Evolutionary conservation across 2,329 filamentous ascomycete genomes (phyloP).

Genomic region (Colletotrichum falcatum): DNA sequence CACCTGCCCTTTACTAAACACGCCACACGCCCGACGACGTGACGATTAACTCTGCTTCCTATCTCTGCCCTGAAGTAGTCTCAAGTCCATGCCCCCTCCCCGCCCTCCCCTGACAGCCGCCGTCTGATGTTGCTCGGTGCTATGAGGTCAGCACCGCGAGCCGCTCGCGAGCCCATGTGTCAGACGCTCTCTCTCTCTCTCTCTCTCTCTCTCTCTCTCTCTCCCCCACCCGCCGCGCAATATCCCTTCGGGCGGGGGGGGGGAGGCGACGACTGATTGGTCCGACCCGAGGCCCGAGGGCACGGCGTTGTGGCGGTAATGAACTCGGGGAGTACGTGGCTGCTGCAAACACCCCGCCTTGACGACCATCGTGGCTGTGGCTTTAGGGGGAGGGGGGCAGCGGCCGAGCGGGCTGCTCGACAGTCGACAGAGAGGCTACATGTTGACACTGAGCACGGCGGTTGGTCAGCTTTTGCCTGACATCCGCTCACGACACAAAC

Average conservation of each 20-base stretch:
- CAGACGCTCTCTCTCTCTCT: constrained; percentile 33
- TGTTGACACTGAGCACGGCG: constrained; percentile 23
- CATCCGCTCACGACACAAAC: not conserved
- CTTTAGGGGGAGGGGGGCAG: not conserved
- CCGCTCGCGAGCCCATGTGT: not conserved
- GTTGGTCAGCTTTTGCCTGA: not conserved
- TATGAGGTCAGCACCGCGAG: constrained; percentile 25
- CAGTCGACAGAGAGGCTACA: constrained; percentile 28
- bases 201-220: constrained; percentile 31
- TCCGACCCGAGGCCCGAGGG: not conserved
- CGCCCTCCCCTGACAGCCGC: constrained; percentile 34
- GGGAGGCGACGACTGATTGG: not conserved
- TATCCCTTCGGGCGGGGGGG: not conserved
- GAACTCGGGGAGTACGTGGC: not conserved
- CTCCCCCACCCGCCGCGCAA: too few relatives aligned
- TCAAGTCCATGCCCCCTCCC: constrained; percentile 20
- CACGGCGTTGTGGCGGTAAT: not conserved
- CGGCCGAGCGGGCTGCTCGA: constrained; percentile 28
- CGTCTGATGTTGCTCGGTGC: constrained; percentile 37
- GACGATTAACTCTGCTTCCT: not conserved
- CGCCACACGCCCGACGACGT: not conserved
- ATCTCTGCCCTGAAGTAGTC: not conserved
- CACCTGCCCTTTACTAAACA: constrained; percentile 2
- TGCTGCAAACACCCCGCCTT: constrained; percentile 12
- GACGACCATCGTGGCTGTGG: not conserved